Evolutionary conservation across 2,329 filamentous ascomycete species (phyloP).

Genomic region (Paracoccidioides lutzii): DNA sequence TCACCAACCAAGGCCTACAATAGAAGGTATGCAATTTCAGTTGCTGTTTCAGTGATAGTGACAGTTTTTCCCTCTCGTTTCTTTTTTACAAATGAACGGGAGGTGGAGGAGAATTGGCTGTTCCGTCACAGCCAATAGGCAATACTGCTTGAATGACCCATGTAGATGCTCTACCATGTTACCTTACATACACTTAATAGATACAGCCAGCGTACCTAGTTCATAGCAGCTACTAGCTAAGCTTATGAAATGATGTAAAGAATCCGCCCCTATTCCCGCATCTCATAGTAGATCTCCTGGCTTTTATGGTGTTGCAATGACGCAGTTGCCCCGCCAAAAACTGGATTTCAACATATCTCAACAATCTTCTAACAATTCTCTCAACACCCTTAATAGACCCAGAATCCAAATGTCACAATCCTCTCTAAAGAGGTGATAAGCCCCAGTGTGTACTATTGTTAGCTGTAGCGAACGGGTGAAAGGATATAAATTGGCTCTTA

Average conservation of each 20-base stretch:
- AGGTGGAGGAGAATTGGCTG: too few relatives aligned
- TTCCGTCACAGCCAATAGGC: not conserved
- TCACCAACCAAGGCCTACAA: too few relatives aligned
- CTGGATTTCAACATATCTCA: not conserved
- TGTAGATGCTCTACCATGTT: too few relatives aligned
- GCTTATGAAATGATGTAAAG: too few relatives aligned
- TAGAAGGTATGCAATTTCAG: too few relatives aligned
- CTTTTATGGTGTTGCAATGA: not conserved
- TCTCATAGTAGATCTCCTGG: too few relatives aligned
- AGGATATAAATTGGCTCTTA: not conserved
- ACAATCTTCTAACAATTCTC: not conserved
- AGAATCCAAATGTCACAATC: too few relatives aligned
- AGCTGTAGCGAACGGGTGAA: not conserved
- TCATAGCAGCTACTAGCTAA: too few relatives aligned
- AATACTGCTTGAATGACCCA: not conserved
- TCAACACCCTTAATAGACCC: not conserved
- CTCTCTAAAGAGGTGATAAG: not conserved
- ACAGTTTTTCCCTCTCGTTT: not conserved
- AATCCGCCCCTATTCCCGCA: too few relatives aligned
- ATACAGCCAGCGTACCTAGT: not conserved
- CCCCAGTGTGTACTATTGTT: not conserved
- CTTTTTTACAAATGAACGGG: too few relatives aligned
- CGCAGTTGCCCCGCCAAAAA: slow-evolving; percentile 5
- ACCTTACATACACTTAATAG: too few relatives aligned
- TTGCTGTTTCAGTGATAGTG: not conserved